Percentiles rank a stretch among this genome's conserved stretches.
phyloP scores from a whole-genome alignment of 371 early-diverging fungal genomes.

The Entomophthora muscae region DNA sequence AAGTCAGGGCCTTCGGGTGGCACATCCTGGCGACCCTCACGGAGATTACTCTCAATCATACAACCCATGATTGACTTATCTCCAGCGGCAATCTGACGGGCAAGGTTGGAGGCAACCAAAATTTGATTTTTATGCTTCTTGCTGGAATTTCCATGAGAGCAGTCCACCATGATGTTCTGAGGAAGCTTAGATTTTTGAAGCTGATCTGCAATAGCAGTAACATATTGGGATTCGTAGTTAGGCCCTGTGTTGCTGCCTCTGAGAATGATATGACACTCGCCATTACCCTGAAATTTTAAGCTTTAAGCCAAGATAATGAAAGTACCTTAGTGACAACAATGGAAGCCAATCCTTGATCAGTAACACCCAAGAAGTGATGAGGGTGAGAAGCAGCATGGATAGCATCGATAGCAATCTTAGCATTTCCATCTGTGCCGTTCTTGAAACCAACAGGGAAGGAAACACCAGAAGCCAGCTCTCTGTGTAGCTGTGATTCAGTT shows the following conservation, averaged over 20 bases:
- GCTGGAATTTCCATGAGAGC: constrained; percentile 75
- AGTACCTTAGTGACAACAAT: constrained; percentile 80
- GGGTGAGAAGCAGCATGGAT: constrained; percentile 67
- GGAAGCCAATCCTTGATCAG: constrained; percentile 80
- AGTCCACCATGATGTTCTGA: constrained; percentile 75
- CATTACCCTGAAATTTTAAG: constrained; percentile 12
- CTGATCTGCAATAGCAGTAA: constrained; percentile 36
- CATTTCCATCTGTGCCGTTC: constrained; percentile 83
- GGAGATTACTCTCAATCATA: constrained; percentile 85
- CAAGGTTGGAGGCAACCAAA: constrained; percentile 53
- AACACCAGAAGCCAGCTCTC: constrained; percentile 84
- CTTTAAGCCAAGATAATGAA: constrained; percentile 14
- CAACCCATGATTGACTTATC: constrained; percentile 53
- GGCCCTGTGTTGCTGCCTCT: constrained; percentile 79
- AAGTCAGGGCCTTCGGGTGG: constrained; percentile 39
- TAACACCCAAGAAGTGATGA: constrained; percentile 85
- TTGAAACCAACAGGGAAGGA: constrained; percentile 93
- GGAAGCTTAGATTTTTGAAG: constrained; percentile 40
- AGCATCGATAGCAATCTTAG: constrained; percentile 75
- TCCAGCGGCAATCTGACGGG: constrained; percentile 44
- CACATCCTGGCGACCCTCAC: constrained; percentile 66
- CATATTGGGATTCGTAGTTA: constrained; percentile 62
- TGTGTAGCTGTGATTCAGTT: constrained; percentile 81
- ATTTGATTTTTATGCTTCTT: constrained; percentile 67
- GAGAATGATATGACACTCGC: constrained; percentile 12